Base-by-base conservation (phyloP, 192 early-diverging fungal genomes). In the Coemansia sp. region DNA sequence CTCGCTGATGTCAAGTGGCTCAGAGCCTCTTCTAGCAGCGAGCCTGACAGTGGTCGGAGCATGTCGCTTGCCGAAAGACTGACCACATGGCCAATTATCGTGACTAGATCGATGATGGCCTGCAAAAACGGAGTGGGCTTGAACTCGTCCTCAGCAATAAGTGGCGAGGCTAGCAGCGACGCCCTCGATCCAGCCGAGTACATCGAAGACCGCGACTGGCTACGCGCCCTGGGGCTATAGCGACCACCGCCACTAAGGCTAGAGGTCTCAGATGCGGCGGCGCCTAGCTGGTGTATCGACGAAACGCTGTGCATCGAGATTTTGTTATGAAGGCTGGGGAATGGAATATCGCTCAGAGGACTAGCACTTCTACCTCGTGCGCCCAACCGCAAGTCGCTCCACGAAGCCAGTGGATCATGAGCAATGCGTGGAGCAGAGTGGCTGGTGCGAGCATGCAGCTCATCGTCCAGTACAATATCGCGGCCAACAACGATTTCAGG, bases 61-160 rank as follows among this genome's bases (percentile, higher is more conserved):
- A 82, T 82, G 24, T 76, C 75, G 18, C 66, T 65, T 3, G 75
- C 71, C 1, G 59, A 34, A 51, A 82, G 22, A 6, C 42, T 52
- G 12, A 82, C 51, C 3, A 82, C 79, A 7, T 70, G 65, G 16
- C 79, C 79, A 41, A 82, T 74, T 22, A 77, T 73, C 24, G 70
- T 74, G 15, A 74, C 75, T 29, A 82, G 71, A 22, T 76, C 75
- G 65, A 82, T 76, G 16, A 77, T 77, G 4, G 79, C 79, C 29
- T 44, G 55, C 1, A 82, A 47, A 57, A 82, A 82, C 31, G 79
- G 79, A 15, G 79, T 82, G 5, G 79, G 79, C 64, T 73, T 73
- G 49, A 82, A 82, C 52, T 72, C 74, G 65, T 82, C 79, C 57
- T 82, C 79, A n/a, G 75, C 75, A 54, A 82, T 65, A 34, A 82